These are phyloP conservation scores for Marsdenia floribunda DNA, from an alignment of 257 asterid species.

Conservation along the genomic window DNA sequence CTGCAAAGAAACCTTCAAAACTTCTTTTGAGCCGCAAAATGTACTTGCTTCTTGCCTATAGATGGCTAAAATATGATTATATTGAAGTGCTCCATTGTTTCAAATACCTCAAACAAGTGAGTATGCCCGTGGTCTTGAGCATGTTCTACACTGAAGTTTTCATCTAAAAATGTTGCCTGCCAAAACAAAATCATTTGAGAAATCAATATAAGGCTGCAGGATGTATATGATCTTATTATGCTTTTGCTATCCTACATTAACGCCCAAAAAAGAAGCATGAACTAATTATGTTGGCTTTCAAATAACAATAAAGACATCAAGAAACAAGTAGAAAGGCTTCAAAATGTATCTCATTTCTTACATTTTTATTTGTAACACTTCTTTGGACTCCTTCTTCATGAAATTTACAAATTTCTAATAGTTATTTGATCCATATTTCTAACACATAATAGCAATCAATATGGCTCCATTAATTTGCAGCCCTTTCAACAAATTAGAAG, in stretches of 20 bases:
- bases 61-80: not conserved
- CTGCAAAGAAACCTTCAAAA: not conserved
- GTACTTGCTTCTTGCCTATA: not conserved
- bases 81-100: slow-evolving; percentile 5
- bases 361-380: not conserved
- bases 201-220: not conserved
- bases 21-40: slow-evolving; percentile 3
- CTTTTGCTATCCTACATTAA: not conserved
- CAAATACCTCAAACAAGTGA: slow-evolving; percentile 74
- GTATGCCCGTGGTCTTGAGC: slow-evolving; percentile 94
- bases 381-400: not conserved
- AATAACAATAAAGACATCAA: not conserved
- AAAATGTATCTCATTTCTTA: not conserved
- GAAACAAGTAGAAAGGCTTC: not conserved
- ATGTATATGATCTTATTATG: not conserved
- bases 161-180: slow-evolving; percentile 97
- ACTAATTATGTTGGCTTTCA: not conserved
- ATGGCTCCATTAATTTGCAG: not conserved
- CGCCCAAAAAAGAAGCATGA: not conserved
- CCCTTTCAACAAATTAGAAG: not conserved
- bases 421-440: not conserved
- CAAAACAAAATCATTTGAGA: slow-evolving; percentile 14
- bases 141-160: slow-evolving; percentile 59
- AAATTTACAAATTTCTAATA: not conserved
- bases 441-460: not conserved